Evolutionary conservation across 164 flowering plant species (phyloP).

Genomic region (Tetracentron sinense): DNA sequence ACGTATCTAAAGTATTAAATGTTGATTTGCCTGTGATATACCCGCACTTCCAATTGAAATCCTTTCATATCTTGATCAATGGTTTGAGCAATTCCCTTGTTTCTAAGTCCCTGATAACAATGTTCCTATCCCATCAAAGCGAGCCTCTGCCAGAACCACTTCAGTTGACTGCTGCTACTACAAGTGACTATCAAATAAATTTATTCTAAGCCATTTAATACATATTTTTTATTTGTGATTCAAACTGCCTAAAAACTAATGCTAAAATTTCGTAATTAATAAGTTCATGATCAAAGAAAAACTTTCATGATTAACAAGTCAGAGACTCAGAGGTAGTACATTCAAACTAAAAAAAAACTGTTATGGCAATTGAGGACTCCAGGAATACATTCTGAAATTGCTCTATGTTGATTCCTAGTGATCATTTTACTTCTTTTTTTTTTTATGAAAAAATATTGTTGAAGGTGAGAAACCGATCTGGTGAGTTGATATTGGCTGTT

Average conservation of each 20-base stretch:
- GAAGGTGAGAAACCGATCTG: slow-evolving; percentile 80
- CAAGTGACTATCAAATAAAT: background rate
- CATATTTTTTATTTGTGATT: background rate
- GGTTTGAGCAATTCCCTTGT: no score
- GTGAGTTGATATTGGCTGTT: slow-evolving; percentile 85
- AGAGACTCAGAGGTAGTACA: no score
- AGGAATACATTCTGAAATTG: background rate
- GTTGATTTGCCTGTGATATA: no score
- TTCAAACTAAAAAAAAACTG: no score
- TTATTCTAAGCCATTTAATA: background rate
- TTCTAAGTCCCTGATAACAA: no score
- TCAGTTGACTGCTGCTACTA: background rate
- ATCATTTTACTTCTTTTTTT: background rate
- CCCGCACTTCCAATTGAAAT: no score
- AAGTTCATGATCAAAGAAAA: no score
- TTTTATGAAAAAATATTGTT: slow-evolving; percentile 9
- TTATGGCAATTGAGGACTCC: background rate
- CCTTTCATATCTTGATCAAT: no score
- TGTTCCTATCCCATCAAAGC: no score
- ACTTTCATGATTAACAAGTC: no score
- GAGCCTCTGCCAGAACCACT: no score
- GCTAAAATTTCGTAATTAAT: background rate
- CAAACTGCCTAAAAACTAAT: background rate
- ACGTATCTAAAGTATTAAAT: no score
- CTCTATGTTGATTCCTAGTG: background rate